Evolutionary conservation across 2,329 filamentous ascomycete genomes (phyloP).

Genomic region (Emergomyces pasteurianus): DNA sequence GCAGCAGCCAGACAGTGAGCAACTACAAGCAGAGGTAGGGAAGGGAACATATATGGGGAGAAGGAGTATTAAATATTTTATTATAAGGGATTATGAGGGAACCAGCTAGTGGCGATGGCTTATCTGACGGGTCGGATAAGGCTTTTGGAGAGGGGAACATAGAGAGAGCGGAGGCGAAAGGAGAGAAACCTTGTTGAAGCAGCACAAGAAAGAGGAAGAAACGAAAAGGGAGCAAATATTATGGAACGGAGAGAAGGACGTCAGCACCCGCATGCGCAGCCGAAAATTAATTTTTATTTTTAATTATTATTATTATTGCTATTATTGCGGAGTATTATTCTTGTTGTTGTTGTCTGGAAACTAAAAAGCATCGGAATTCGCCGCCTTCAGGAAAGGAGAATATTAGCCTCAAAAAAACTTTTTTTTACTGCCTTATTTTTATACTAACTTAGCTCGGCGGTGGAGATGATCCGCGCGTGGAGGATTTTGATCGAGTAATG

Average conservation of each 20-base stretch:
- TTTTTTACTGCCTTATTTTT: background rate
- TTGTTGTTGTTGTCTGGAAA: no score
- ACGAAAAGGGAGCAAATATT: background rate
- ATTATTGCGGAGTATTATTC: background rate
- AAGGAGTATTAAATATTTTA: background rate
- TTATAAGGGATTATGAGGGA: background rate
- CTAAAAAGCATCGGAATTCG: background rate
- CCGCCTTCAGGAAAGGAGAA: background rate
- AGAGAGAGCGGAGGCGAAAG: background rate
- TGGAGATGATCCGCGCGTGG: background rate
- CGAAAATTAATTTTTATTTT: background rate
- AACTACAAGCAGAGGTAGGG: background rate
- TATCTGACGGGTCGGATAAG: background rate
- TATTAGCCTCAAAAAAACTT: background rate
- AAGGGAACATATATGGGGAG: background rate
- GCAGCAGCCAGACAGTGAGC: background rate
- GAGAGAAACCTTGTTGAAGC: background rate
- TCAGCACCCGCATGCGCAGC: background rate
- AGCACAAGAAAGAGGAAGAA: background rate
- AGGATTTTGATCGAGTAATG: conserved; percentile 1
- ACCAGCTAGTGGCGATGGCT: background rate
- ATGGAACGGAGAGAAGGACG: background rate
- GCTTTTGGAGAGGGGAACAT: background rate
- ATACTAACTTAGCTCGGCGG: background rate
- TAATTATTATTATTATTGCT: background rate